Base-by-base conservation (phyloP, 2,329 filamentous ascomycete genomes). In the Botryosphaeria agaves region DNA sequence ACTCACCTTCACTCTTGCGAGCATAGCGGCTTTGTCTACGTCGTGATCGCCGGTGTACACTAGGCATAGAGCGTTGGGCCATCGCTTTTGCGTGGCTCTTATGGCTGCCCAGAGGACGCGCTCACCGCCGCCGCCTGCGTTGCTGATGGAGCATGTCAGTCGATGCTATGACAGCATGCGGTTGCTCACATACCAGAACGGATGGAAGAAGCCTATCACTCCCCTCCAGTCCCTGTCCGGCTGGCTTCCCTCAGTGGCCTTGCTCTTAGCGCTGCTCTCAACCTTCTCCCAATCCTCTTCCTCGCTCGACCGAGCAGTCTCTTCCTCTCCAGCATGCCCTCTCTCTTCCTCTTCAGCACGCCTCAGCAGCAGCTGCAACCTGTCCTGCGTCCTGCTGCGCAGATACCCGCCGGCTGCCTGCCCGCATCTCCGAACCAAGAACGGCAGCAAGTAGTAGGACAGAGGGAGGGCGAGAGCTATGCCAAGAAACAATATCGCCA, bases 1-100 rank as follows among this genome's bases (percentile, higher is more conserved):
- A 33, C 53, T 38, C 52, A 78, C 77, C 61, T 81, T 68, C 34
- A 92, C 83, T 33, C 77, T 70, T 33, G 68, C 62, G 18, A 98
- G 62, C 39, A 95, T 92, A 12, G 69, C 65, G 12, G 72, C 62
- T 55, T 93, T 93, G 51, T 72, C 73, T 27, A 79, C 79, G 42
- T 89, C 83, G 49, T 92, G 81, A 50, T 98, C 89, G 30, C 89
- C 89, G 0, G 89, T 98, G 50, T 98, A 98, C 20, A 98, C 80
- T 9, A 89, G 70, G 44, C 85, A 92, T 45, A 85, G 78, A 25
- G 84, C 83, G 36, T 76, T 77, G 2, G 87, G 89, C 74, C 82
- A 94, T 40, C 77, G 71, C 44, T 75, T 69, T 56, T 95, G 89
- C 2, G 83, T 94, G 24, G 87, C 83, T 36, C 82, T 72, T 36